A percentile compares a stretch with the other conserved stretches of the same genome.
These are phyloP conservation scores for Pneumocystis murina DNA, from an alignment of 1,139 yeast genomes.

Conservation along the genomic window DNA sequence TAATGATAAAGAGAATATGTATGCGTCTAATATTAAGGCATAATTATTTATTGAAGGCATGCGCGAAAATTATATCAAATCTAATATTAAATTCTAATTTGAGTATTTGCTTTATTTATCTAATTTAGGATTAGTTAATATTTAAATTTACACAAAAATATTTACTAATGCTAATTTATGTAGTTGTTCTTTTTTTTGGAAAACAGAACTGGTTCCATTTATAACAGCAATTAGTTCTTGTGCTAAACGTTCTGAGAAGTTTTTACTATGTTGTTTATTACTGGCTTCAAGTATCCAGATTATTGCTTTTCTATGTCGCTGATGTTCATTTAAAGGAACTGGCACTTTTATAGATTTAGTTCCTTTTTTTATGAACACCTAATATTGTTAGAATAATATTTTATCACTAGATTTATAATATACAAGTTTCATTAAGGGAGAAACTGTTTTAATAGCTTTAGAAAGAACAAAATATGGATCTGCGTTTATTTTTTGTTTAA, in stretches of 20 bases:
- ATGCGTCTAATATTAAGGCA: background rate
- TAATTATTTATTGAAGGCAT: background rate
- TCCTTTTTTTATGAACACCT: constrained; percentile 3
- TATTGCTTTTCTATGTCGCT: constrained; percentile 68
- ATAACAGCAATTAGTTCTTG: constrained; percentile 11
- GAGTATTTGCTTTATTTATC: constrained; percentile 1
- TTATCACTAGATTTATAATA: background rate
- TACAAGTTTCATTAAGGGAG: constrained; percentile 63
- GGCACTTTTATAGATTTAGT: constrained; percentile 41
- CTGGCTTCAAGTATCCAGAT: constrained; percentile 7
- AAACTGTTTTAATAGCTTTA: constrained; percentile 62
- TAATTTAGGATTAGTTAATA: constrained; percentile 4
- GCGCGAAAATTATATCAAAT: background rate
- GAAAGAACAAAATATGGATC: constrained; percentile 69
- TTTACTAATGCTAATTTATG: constrained; percentile 9
- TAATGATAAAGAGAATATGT: background rate
- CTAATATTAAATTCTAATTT: background rate
- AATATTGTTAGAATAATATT: background rate
- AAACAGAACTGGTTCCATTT: constrained; percentile 11
- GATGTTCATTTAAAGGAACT: constrained; percentile 65
- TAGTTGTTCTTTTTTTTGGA: constrained; percentile 6
- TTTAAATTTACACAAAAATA: constrained; percentile 5
- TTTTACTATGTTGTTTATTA: background rate
- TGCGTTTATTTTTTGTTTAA: constrained; percentile 51
- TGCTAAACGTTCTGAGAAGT: constrained; percentile 7